Percentiles rank a stretch among this genome's conserved stretches.
phyloP scores from a whole-genome alignment of 192 early-diverging fungal genomes.

The Coemansia sp. region DNA sequence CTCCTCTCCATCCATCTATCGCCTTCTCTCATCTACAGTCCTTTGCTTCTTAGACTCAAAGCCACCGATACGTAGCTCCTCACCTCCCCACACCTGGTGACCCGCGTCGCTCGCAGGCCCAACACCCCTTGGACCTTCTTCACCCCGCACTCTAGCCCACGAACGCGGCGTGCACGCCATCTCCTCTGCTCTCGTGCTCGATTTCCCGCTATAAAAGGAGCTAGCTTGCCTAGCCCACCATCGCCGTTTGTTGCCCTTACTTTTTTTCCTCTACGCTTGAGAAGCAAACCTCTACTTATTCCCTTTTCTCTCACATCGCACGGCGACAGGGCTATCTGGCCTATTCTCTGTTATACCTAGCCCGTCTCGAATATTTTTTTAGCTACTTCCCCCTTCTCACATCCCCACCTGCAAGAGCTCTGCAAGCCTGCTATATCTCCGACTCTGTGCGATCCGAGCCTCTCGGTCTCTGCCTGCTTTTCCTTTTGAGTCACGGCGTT shows the following conservation, averaged over 20 bases:
- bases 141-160: background rate
- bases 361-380: background rate
- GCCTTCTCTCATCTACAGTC: background rate
- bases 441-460: background rate
- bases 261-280: background rate
- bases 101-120: background rate
- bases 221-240: background rate
- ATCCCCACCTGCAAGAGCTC: background rate
- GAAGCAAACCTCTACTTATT: background rate
- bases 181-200: background rate
- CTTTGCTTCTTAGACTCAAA: background rate
- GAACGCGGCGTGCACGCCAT: slow-evolving; percentile 1
- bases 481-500: background rate
- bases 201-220: slow-evolving; percentile 8
- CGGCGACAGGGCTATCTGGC: background rate
- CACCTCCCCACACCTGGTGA: background rate
- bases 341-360: background rate
- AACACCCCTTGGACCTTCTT: background rate
- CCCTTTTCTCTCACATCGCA: background rate
- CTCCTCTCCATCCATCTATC: background rate
- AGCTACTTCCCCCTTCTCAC: background rate
- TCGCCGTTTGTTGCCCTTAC: background rate
- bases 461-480: background rate
- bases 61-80: background rate
- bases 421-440: background rate